Evolutionary conservation across 345 rosid species (phyloP).

Genomic region (Limnanthes douglasii): DNA sequence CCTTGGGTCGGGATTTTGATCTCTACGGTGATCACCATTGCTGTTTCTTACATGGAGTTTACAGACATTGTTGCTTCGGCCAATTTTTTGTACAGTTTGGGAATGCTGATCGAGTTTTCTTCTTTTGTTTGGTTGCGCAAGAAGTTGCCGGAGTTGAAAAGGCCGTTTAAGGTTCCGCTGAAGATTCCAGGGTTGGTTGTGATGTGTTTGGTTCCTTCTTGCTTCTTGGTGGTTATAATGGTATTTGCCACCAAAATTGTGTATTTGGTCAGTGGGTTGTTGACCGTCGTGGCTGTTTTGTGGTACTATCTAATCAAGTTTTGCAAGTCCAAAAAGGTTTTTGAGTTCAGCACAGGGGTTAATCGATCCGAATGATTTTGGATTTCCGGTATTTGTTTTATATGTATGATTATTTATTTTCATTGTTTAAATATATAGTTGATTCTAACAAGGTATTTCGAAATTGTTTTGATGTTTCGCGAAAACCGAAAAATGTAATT

Average conservation of each 20-base stretch:
- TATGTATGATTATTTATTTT: no score
- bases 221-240: constrained; percentile 34
- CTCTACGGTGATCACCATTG: constrained; percentile 31
- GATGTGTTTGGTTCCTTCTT: constrained; percentile 53
- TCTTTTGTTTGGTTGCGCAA: constrained; percentile 51
- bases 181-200: constrained; percentile 25
- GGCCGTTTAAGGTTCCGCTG: constrained; percentile 55
- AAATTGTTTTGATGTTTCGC: no score
- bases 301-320: constrained; percentile 42
- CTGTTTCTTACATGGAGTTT: constrained; percentile 36
- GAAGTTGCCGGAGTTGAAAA: constrained; percentile 30
- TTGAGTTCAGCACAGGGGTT: constrained; percentile 19
- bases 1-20: constrained; percentile 68
- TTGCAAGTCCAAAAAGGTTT: constrained; percentile 29
- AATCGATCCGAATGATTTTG: no score
- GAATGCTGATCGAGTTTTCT: constrained; percentile 63
- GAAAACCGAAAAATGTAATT: no score
- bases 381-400: no score
- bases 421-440: no score
- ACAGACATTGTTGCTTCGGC: constrained; percentile 44
- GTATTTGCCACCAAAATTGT: constrained; percentile 43
- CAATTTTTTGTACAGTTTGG: constrained; percentile 59
- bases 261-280: constrained; percentile 36
- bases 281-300: constrained; percentile 47
- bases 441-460: no score